Percentiles rank a stretch among this genome's conserved stretches.
Evolutionary conservation across 345 rosid species (phyloP).

Genomic region (Excoecaria agallocha): DNA sequence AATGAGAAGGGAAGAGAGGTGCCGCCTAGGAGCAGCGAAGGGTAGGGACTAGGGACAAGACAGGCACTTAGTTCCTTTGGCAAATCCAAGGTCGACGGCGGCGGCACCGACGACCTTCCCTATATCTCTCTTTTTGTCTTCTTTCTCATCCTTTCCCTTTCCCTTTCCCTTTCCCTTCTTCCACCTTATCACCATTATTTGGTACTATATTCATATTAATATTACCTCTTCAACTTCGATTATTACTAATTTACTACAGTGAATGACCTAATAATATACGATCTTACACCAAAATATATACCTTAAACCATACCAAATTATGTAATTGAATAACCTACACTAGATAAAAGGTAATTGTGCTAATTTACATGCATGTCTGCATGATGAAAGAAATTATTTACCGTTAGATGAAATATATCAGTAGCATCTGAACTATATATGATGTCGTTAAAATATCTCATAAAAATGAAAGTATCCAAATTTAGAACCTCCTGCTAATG

Average conservation of each 20-base stretch:
- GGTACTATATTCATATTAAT: too few relatives aligned
- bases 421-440: too few relatives aligned
- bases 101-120: slow-evolving; percentile 56
- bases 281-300: too few relatives aligned
- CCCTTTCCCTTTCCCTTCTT: background rate
- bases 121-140: slow-evolving; percentile 29
- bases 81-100: slow-evolving; percentile 56
- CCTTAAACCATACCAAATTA: too few relatives aligned
- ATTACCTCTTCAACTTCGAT: too few relatives aligned
- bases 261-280: too few relatives aligned
- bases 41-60: slow-evolving; percentile 20
- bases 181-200: background rate
- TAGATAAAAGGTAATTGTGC: too few relatives aligned
- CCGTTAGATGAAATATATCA: too few relatives aligned
- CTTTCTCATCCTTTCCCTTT: background rate
- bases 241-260: too few relatives aligned
- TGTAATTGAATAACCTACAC: too few relatives aligned
- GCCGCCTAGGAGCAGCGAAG: slow-evolving; percentile 18
- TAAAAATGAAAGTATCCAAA: background rate
- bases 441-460: background rate
- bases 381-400: too few relatives aligned
- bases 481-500: background rate
- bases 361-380: too few relatives aligned
- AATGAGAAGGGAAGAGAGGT: background rate
- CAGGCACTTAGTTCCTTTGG: slow-evolving; percentile 41